Evolutionary conservation across 179 eudicot species (phyloP).

Genomic region (Gypsophila paniculata): DNA sequence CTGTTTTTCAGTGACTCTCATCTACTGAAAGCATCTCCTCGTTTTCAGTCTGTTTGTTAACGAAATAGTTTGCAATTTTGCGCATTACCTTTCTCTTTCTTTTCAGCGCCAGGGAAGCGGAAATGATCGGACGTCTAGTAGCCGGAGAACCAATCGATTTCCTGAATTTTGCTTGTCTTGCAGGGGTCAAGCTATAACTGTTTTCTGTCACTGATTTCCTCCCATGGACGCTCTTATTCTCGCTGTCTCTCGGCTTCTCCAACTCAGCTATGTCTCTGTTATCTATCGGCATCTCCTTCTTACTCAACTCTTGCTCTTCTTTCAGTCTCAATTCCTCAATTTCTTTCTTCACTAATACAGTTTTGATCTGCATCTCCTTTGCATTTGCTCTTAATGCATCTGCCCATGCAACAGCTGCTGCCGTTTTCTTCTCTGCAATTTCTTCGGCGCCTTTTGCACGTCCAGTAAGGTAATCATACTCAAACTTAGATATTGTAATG

Average conservation of each 20-base stretch:
- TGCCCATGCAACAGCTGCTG: conserved; percentile 76
- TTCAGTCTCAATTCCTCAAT: conserved; percentile 33
- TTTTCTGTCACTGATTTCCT: conserved; percentile 31
- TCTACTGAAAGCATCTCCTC: conserved; percentile 17
- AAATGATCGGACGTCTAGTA: conserved; percentile 34
- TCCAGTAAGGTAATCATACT: conserved; percentile 70
- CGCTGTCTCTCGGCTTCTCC: conserved; percentile 24
- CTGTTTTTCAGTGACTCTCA: neutral
- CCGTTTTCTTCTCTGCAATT: conserved; percentile 73
- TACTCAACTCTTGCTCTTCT: conserved; percentile 37
- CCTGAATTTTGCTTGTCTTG: conserved; percentile 43
- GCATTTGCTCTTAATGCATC: conserved; percentile 69
- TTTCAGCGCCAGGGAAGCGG: conserved; percentile 38
- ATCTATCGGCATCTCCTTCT: conserved; percentile 26
- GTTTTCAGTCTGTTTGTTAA: conserved; percentile 29
- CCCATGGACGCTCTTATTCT: conserved; percentile 21
- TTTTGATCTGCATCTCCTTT: conserved; percentile 50
- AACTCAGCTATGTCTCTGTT: neutral
- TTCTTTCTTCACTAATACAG: conserved; percentile 34
- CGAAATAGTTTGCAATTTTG: conserved; percentile 46
- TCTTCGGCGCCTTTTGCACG: conserved; percentile 54
- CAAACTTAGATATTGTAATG: conserved; percentile 72
- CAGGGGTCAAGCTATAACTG: conserved; percentile 36
- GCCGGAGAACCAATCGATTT: conserved; percentile 47
- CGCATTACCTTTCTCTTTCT: conserved; percentile 52